A percentile compares a stretch with the other conserved stretches of the same genome.
phyloP scores from a whole-genome alignment of 192 early-diverging fungal species.

The Coemansia sp. region DNA sequence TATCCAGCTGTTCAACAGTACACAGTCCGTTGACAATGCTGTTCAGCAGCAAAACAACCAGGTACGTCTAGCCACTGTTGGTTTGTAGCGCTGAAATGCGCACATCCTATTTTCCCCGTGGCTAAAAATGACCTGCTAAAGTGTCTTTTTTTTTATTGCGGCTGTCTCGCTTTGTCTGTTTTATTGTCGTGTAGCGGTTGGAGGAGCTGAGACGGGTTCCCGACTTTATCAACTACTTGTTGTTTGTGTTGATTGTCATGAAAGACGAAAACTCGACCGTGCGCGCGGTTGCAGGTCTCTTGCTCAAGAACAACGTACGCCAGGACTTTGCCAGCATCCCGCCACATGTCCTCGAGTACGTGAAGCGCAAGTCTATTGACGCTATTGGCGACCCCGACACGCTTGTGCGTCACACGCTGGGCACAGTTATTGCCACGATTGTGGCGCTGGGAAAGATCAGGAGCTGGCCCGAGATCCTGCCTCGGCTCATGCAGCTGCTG shows the following conservation, averaged over 20 bases:
- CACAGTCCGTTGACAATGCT: slow-evolving; percentile 66
- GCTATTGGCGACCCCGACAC: slow-evolving; percentile 70
- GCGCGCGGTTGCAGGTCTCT: slow-evolving; percentile 82
- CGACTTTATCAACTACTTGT: slow-evolving; percentile 89
- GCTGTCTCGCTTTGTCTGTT: not conserved
- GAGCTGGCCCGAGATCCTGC: slow-evolving; percentile 84
- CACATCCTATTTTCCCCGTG: not conserved
- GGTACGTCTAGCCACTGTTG: slow-evolving; percentile 52
- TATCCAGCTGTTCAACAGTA: slow-evolving; percentile 70
- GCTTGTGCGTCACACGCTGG: slow-evolving; percentile 76
- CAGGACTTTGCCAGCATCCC: slow-evolving; percentile 55
- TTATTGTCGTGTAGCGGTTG: slow-evolving; percentile 58
- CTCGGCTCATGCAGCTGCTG: slow-evolving; percentile 73
- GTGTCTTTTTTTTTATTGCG: not conserved
- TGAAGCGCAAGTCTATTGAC: slow-evolving; percentile 59
- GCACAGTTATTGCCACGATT: slow-evolving; percentile 87
- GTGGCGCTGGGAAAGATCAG: slow-evolving; percentile 64
- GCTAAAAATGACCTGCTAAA: not conserved
- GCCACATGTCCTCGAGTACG: slow-evolving; percentile 64
- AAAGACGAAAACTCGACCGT: slow-evolving; percentile 63
- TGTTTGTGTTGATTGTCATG: slow-evolving; percentile 79
- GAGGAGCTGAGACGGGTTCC: slow-evolving; percentile 74
- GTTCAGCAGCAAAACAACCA: slow-evolving; percentile 71
- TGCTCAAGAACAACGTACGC: slow-evolving; percentile 76
- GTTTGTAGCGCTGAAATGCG: slow-evolving; percentile 4